A percentile compares a stretch with the other conserved stretches of the same genome.
These are phyloP conservation scores for Ceratocystis diversiconidia DNA, from an alignment of 2,329 filamentous ascomycete genomes.

Conservation along the genomic window DNA sequence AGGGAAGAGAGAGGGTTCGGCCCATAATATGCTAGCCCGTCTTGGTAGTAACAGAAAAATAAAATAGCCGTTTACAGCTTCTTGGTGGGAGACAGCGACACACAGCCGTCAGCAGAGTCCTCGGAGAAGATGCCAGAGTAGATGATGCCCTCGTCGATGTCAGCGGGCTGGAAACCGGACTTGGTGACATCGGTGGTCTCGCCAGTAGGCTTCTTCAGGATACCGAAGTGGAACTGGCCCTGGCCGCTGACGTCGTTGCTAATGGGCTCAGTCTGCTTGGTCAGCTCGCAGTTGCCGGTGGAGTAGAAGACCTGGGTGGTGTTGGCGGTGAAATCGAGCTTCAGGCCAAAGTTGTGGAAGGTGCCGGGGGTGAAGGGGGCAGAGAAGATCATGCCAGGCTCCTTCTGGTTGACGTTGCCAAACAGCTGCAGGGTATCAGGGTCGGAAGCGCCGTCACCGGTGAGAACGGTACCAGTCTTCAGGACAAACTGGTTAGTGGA, in stretches of 20 bases:
- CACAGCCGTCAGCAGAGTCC: conserved; percentile 30
- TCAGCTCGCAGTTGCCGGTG: conserved; percentile 31
- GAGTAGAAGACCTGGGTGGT: conserved; percentile 46
- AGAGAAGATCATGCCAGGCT: conserved; percentile 36
- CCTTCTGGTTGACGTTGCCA: conserved; percentile 33
- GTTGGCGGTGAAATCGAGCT: conserved; percentile 41
- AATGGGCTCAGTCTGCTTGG: conserved; percentile 32
- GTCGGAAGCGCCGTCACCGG: conserved; percentile 23
- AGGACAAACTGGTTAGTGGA: conserved; percentile 39
- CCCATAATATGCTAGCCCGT: neutral
- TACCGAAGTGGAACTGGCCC: conserved; percentile 40
- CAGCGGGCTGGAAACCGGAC: conserved; percentile 33
- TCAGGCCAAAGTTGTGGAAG: conserved; percentile 50
- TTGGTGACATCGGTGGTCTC: conserved; percentile 32
- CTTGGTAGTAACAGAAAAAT: neutral
- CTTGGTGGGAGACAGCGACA: conserved; percentile 25
- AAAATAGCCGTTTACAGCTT: conserved; percentile 10
- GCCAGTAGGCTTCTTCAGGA: conserved; percentile 46
- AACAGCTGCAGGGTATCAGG: conserved; percentile 33
- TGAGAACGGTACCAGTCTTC: conserved; percentile 40
- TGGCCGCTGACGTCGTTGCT: conserved; percentile 27
- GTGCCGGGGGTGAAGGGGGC: conserved; percentile 35
- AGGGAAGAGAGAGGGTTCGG: neutral
- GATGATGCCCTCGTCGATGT: conserved; percentile 38
- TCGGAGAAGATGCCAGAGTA: conserved; percentile 41